These are phyloP conservation scores for Lignosus rhinocerotis DNA, from an alignment of 1,284 basidiomycete species.

Conservation along the genomic window DNA sequence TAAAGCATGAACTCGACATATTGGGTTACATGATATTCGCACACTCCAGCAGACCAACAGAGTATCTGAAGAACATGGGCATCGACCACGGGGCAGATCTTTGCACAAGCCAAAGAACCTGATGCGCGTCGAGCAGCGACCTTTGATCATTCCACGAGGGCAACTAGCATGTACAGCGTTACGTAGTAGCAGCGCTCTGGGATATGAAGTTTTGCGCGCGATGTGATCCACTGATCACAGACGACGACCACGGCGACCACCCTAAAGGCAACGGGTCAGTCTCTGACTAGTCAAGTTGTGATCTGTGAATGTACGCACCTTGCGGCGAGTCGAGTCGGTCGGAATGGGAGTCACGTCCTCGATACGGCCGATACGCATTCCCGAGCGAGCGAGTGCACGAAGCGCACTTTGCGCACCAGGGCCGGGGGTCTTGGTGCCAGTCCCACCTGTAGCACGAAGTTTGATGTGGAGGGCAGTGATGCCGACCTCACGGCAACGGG, in stretches of 20 bases:
- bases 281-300: background rate
- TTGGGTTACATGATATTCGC: slow-evolving; percentile 21
- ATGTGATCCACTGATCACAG: slow-evolving; percentile 52
- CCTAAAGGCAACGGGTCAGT: slow-evolving; percentile 48
- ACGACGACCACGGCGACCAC: slow-evolving; percentile 99
- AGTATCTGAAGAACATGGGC: slow-evolving; percentile 25
- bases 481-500: slow-evolving; percentile 97
- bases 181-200: slow-evolving; percentile 35
- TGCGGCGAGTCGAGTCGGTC: slow-evolving; percentile 96
- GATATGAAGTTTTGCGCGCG: slow-evolving; percentile 27
- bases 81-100: slow-evolving; percentile 76
- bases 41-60: slow-evolving; percentile 21
- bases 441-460: slow-evolving; percentile 97
- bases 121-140: slow-evolving; percentile 85
- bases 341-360: slow-evolving; percentile 98
- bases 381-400: slow-evolving; percentile 96
- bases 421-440: slow-evolving; percentile 98
- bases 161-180: slow-evolving; percentile 34
- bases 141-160: slow-evolving; percentile 39
- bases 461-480: slow-evolving; percentile 98
- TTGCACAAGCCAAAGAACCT: slow-evolving; percentile 42
- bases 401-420: slow-evolving; percentile 98
- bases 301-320: slow-evolving; percentile 50
- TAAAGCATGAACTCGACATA: slow-evolving; percentile 4
- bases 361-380: slow-evolving; percentile 98